Evolutionary conservation across 257 asterid genomes (phyloP).

Genomic region (Scutellaria minor): DNA sequence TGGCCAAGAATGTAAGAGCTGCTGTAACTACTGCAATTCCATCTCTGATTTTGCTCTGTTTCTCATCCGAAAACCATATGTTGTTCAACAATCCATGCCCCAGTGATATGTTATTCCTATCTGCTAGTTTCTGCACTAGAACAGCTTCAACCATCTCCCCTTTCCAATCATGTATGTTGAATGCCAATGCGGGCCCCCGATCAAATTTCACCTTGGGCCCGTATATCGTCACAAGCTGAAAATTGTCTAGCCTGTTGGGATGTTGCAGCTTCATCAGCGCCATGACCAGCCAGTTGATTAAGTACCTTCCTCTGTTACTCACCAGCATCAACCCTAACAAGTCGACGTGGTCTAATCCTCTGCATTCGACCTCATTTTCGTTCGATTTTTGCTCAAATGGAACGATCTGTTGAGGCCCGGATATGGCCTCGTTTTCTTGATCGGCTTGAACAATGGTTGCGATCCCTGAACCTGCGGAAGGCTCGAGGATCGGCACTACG

Average conservation of each 20-base stretch:
- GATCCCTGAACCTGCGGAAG: slow-evolving; percentile 59
- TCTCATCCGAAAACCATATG: slow-evolving; percentile 68
- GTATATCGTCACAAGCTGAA: slow-evolving; percentile 73
- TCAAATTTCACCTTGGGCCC: slow-evolving; percentile 88
- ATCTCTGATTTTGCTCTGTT: slow-evolving; percentile 35
- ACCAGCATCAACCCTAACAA: slow-evolving; percentile 67
- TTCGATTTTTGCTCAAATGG: background rate
- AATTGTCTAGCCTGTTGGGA: slow-evolving; percentile 71
- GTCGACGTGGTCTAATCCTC: slow-evolving; percentile 83
- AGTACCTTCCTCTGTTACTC: slow-evolving; percentile 71
- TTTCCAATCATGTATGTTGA: slow-evolving; percentile 86
- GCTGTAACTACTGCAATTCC: slow-evolving; percentile 64
- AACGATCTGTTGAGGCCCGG: too few species aligned
- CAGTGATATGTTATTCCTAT: slow-evolving; percentile 68
- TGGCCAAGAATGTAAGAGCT: slow-evolving; percentile 79
- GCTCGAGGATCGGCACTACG: slow-evolving; percentile 55
- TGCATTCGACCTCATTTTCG: slow-evolving; percentile 46
- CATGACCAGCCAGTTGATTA: slow-evolving; percentile 81
- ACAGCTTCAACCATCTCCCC: slow-evolving; percentile 79
- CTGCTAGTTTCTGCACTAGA: slow-evolving; percentile 91
- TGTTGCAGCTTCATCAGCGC: slow-evolving; percentile 82
- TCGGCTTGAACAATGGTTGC: slow-evolving; percentile 46
- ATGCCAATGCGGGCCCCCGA: slow-evolving; percentile 89
- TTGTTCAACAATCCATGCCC: slow-evolving; percentile 62
- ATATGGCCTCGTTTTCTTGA: background rate